These are phyloP conservation scores for Dillenia suffruticosa DNA, from an alignment of 164 flowering plant genomes.

Conservation along the genomic window DNA sequence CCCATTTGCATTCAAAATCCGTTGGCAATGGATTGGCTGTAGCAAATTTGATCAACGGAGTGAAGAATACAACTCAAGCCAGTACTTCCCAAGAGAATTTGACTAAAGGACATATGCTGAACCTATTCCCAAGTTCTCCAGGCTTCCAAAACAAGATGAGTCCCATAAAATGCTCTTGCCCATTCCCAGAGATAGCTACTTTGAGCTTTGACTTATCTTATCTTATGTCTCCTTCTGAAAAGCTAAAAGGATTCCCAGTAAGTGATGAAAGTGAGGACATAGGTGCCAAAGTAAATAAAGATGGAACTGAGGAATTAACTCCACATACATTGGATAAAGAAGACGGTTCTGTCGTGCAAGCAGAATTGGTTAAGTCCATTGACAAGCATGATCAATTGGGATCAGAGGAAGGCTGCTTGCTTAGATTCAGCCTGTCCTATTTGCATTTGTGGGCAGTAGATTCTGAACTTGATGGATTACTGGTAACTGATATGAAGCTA, in stretches of 20 bases:
- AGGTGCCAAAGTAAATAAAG: conserved; percentile 21
- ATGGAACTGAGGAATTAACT: conserved; percentile 19
- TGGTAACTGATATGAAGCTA: conserved; percentile 67
- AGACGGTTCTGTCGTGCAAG: conserved; percentile 21
- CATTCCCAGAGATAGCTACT: conserved; percentile 77
- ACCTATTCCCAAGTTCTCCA: conserved; percentile 6
- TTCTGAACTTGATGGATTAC: conserved; percentile 64
- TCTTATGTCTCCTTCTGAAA: conserved; percentile 47
- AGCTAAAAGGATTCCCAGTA: conserved; percentile 10
- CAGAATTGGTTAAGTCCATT: conserved; percentile 7
- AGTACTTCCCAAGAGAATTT: conserved; percentile 19
- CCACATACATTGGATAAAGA: conserved; percentile 12
- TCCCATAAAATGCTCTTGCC: conserved; percentile 63
- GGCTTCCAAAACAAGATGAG: conserved; percentile 27
- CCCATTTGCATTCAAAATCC: conserved; percentile 24
- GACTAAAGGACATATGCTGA: conserved; percentile 25
- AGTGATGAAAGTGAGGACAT: conserved; percentile 16
- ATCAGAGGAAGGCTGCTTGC: conserved; percentile 44
- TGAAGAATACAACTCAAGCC: conserved; percentile 13
- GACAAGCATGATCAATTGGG: conserved; percentile 35
- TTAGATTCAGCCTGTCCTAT: conserved; percentile 72
- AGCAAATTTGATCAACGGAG: conserved; percentile 8
- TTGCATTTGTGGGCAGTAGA: conserved; percentile 88
- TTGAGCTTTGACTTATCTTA: conserved; percentile 66
- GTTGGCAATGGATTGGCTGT: conserved; percentile 26